These are phyloP conservation scores for Cubamyces lactineus DNA, from an alignment of 768 basidiomycete genomes.

Conservation along the genomic window DNA sequence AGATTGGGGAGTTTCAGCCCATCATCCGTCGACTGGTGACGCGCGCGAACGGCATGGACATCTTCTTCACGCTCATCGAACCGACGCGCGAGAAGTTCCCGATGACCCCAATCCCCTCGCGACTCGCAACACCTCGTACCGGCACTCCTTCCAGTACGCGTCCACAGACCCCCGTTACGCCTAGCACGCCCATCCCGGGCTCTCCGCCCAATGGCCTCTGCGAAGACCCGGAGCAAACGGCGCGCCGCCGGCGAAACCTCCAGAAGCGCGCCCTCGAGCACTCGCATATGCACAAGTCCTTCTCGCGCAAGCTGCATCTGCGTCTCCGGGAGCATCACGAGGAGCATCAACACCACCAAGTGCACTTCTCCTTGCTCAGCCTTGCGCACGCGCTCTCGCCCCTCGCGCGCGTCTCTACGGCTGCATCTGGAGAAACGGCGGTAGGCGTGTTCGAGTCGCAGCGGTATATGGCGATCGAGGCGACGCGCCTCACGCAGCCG, in stretches of 20 bases:
- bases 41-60: constrained; percentile 61
- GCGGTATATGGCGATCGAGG: constrained; percentile 69
- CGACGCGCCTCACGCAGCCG: constrained; percentile 54
- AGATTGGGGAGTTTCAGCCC: constrained; percentile 55
- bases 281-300: constrained; percentile 14
- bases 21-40: constrained; percentile 54
- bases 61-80: constrained; percentile 68
- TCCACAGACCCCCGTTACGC: constrained; percentile 36
- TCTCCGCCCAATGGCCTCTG: constrained; percentile 2
- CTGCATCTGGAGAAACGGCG: constrained; percentile 44
- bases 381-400: constrained; percentile 28
- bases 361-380: constrained; percentile 34
- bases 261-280: constrained; percentile 11
- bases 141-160: constrained; percentile 43
- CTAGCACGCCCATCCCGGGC: constrained; percentile 2
- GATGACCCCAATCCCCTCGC: constrained; percentile 32
- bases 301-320: constrained; percentile 25
- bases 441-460: constrained; percentile 79
- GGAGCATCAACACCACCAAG: constrained; percentile 24
- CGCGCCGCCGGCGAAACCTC: constrained; percentile 7
- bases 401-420: constrained; percentile 15
- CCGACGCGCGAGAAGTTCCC: constrained; percentile 60
- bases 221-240: constrained; percentile 6
- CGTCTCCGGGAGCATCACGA: constrained; percentile 24
- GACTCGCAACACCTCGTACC: constrained; percentile 46